Evolutionary conservation across 1,139 yeast species (phyloP), one percentile per base, ranked within the genome.

Genomic region (Geotrichum aggregatum): DNA sequence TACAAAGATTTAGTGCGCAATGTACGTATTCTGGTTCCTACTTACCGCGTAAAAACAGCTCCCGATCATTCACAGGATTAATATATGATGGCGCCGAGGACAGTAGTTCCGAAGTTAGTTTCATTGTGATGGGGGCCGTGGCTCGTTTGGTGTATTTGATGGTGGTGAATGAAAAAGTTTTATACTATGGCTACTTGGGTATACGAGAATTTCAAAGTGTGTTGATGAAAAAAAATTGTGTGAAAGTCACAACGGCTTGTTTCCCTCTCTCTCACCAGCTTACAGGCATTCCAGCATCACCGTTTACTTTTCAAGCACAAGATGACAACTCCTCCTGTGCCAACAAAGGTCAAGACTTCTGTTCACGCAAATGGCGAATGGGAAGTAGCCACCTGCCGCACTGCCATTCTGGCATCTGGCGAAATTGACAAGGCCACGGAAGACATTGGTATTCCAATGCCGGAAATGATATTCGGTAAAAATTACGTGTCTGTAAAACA

Each of bases 381-480:
- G 98, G 79, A 80, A 55, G 78, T 92, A 8, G 78, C 75, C 58
- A 84, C 96, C 0, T 72, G 75, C 45, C 82, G 88, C 64, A 79
- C 78, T 52, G 95, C 98, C 0, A 92, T 92, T 44, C 71, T 88
- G 55, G 83, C 79, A 58, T 76, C 92, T 0, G 73, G 71, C 2
- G 96, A 89, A 65, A 77, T 92, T 54, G 97, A 89, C 56, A 71
- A 71, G 10, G 76, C 84, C 60, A 84, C 81, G 55, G 79, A 76
- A 5, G 67, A 77, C 52, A 76, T 84, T 54, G 81, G 82, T 10
- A 80, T 92, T 59, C 96, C 98, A 0, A 71, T 92, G 50, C 99
- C 99, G 0, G 99, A 92, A 66, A 92, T 92, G 98, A 89, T 92
- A 14, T 92, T 92, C 71, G 98, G 98, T n/a, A 82, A 87, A 60